Conservation (phyloP, 192 early-diverging fungal species). For the Dissophora ornata region DNA sequence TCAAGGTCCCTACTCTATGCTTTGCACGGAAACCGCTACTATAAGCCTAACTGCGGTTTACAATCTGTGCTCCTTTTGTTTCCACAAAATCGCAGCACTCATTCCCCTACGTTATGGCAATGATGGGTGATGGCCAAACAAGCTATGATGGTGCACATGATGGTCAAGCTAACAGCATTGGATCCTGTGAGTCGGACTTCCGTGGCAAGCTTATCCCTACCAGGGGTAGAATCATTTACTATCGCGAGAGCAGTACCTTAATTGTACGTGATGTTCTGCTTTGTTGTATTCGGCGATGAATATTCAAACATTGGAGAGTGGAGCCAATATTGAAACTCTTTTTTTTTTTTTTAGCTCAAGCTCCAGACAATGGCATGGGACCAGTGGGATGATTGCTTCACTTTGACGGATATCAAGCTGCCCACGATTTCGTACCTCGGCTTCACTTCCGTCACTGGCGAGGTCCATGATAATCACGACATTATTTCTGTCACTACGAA, state of each 20-base stretch:
- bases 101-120: constrained; percentile 92
- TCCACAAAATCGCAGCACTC: constrained; percentile 63
- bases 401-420: constrained; percentile 77
- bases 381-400: constrained; percentile 90
- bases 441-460: constrained; percentile 94
- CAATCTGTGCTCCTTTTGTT: not conserved
- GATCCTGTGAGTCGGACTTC: constrained; percentile 83
- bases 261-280: constrained; percentile 21
- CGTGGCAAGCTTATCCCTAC: constrained; percentile 72
- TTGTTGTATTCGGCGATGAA: too few species aligned
- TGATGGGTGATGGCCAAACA: constrained; percentile 92
- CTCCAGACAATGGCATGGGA: constrained; percentile 64
- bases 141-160: constrained; percentile 88
- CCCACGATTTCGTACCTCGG: constrained; percentile 85
- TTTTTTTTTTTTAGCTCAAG: too few species aligned
- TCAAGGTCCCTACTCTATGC: too few species aligned
- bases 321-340: too few species aligned
- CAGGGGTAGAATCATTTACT: constrained; percentile 78
- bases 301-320: too few species aligned
- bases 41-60: not conserved
- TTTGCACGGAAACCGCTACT: not conserved
- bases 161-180: constrained; percentile 74
- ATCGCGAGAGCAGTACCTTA: constrained; percentile 60
- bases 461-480: constrained; percentile 78
- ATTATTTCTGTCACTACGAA: constrained; percentile 62